These are phyloP conservation scores for Kwoniella europaea DNA, from an alignment of 768 basidiomycete genomes.

Conservation along the genomic window DNA sequence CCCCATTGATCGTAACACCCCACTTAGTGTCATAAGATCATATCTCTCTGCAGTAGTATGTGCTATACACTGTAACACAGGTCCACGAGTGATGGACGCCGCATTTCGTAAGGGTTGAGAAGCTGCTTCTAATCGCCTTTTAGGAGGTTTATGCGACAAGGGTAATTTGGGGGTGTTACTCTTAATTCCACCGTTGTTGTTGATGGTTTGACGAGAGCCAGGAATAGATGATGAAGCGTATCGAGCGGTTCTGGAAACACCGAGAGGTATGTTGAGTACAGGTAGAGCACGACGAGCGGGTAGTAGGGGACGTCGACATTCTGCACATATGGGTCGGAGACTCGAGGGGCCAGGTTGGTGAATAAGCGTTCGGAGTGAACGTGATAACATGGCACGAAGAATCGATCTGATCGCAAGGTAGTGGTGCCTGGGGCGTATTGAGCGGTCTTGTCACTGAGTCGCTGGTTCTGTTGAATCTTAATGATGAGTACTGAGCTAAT, in stretches of 20 bases:
- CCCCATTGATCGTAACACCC: constrained; percentile 43
- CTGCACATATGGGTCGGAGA: constrained; percentile 6
- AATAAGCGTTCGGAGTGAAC: constrained; percentile 12
- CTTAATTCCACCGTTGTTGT: background rate
- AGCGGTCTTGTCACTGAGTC: too few relatives aligned
- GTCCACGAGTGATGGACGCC: constrained; percentile 80
- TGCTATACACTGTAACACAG: constrained; percentile 79
- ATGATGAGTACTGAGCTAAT: background rate
- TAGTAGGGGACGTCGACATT: constrained; percentile 2
- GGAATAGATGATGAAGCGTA: constrained; percentile 14
- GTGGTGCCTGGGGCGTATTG: background rate
- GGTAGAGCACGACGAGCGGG: background rate
- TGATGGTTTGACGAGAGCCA: constrained; percentile 9
- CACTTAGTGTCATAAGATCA: constrained; percentile 66
- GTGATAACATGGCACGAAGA: constrained; percentile 10
- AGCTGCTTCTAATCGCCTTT: constrained; percentile 77
- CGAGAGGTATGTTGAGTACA: background rate
- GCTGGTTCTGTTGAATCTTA: too few relatives aligned
- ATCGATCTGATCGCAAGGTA: background rate
- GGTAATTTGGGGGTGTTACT: constrained; percentile 26
- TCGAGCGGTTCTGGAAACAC: background rate
- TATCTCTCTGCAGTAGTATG: constrained; percentile 86
- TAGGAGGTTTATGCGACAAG: constrained; percentile 52
- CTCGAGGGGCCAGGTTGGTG: constrained; percentile 17
- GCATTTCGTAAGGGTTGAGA: constrained; percentile 85